These are phyloP conservation scores for Colletotrichum navitas DNA, from an alignment of 2,329 filamentous ascomycete species.

Conservation along the genomic window DNA sequence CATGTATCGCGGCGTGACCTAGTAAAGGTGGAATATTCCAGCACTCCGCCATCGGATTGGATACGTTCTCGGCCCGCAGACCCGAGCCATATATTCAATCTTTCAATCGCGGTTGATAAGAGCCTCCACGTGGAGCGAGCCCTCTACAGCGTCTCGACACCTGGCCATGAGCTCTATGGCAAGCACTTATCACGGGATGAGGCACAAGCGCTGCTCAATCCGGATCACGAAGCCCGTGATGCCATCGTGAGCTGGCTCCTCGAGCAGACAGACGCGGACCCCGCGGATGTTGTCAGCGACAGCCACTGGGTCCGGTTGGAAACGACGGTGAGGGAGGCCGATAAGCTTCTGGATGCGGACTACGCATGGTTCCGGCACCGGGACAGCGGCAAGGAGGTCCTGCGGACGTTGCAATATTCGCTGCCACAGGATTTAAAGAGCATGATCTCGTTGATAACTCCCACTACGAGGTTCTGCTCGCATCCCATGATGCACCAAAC, in stretches of 20 bases:
- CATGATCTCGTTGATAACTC: slow-evolving; percentile 61
- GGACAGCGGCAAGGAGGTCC: slow-evolving; percentile 55
- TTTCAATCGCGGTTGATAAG: slow-evolving; percentile 27
- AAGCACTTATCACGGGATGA: slow-evolving; percentile 62
- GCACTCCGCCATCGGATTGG: slow-evolving; percentile 10
- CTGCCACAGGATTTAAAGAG: slow-evolving; percentile 15
- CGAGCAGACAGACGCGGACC: slow-evolving; percentile 52
- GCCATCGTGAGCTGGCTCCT: slow-evolving; percentile 61
- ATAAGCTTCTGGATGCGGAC: slow-evolving; percentile 60
- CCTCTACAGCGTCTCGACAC: slow-evolving; percentile 63
- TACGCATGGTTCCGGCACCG: slow-evolving; percentile 45
- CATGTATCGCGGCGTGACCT: background rate
- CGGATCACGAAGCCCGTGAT: slow-evolving; percentile 54
- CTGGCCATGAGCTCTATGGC: slow-evolving; percentile 60
- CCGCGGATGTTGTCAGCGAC: slow-evolving; percentile 51
- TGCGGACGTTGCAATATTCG: slow-evolving; percentile 51
- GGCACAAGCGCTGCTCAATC: slow-evolving; percentile 62
- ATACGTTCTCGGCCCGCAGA: background rate
- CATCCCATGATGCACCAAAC: slow-evolving; percentile 47
- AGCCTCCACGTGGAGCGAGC: slow-evolving; percentile 55
- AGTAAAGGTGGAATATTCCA: slow-evolving; percentile 16
- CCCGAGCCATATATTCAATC: slow-evolving; percentile 3
- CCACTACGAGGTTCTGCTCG: slow-evolving; percentile 54
- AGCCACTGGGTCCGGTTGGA: slow-evolving; percentile 58
- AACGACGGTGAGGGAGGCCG: slow-evolving; percentile 55